Base-by-base conservation (phyloP, 1,139 yeast species). In the Yamadazyma epiphylla region DNA sequence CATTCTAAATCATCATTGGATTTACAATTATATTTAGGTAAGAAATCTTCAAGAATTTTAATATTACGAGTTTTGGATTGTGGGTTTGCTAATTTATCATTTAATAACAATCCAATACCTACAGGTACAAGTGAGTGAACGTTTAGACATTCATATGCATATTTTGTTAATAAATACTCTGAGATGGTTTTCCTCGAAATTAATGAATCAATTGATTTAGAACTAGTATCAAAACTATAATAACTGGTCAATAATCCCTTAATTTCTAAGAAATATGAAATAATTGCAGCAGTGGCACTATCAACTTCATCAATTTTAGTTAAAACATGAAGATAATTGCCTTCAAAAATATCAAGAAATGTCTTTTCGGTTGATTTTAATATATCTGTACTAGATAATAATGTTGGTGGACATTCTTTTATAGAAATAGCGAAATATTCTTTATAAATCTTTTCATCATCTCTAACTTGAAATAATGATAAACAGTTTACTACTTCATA, bases 1-100 rank as follows among this genome's bases (percentile, higher is more conserved):
- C 94, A 84, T 50, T 84, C 94, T 40, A 82, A 65, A 45, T 85
- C 95, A 46, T 82, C 91, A 44, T 80, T 80, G 5, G 80, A 73
- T 29, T 68, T 58, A 45, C 77, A 77, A 24, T 76, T 64, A 46
- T 68, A 80, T 12, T 60, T 58, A 7, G 89, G 88, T 22, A 86
- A 58, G 32, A 73, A 67, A 31, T 77, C 78, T 3, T 78, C 72
- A 23, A 86, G 65, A 1, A 75, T 70, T 27, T 64, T 63, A 39
- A 70, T 60, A 17, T 77, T 46, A 24, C 45, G 32, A 3, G 26
- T 32, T n/a, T 29, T 28, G 0, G 58, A 41, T 19, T 42, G 41
- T 10, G 37, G 28, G 4, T 62, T 54, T 3, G 57, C 44, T 3
- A 64, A 46, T 19, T 53, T 46, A 5, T 52, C 49, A 37, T 61